phyloP scores from a whole-genome alignment of 306 rosid genomes.

The Potentilla sterilis region DNA sequence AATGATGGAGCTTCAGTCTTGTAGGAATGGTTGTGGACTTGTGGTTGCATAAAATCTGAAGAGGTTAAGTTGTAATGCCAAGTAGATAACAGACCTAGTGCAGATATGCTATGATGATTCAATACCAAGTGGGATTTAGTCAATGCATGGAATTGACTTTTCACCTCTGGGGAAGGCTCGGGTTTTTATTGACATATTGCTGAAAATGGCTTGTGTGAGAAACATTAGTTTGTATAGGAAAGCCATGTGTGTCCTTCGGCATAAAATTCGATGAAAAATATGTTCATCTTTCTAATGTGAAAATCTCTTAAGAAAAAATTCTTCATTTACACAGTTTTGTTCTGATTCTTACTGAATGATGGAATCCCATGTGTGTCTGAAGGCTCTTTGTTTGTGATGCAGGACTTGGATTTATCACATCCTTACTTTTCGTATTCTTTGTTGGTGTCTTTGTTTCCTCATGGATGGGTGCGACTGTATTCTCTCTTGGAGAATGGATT shows the following conservation, averaged over 20 bases:
- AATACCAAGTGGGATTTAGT: background rate
- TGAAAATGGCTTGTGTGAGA: background rate
- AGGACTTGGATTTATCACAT: slow-evolving; percentile 90
- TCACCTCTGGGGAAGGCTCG: background rate
- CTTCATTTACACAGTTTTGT: background rate
- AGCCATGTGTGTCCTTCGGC: background rate
- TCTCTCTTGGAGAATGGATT: slow-evolving; percentile 88
- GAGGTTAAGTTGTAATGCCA: background rate
- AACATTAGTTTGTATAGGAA: background rate
- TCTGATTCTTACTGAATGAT: background rate
- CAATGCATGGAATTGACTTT: background rate
- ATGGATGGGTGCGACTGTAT: slow-evolving; percentile 86
- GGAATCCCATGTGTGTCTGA: slow-evolving; percentile 16
- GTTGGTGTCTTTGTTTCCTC: slow-evolving; percentile 87
- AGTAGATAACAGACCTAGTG: background rate
- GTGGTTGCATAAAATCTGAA: background rate
- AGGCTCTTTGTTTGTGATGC: slow-evolving; percentile 46
- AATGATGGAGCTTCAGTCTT: slow-evolving; percentile 1
- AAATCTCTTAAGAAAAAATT: background rate
- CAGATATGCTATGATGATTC: background rate
- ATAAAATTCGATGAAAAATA: too few species aligned
- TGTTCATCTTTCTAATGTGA: background rate
- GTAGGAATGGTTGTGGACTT: background rate
- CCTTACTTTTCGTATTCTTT: slow-evolving; percentile 73
- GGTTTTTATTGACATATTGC: background rate